phyloP scores from a whole-genome alignment of 441 rosid genomes.

The Pelargonium citronellum region DNA sequence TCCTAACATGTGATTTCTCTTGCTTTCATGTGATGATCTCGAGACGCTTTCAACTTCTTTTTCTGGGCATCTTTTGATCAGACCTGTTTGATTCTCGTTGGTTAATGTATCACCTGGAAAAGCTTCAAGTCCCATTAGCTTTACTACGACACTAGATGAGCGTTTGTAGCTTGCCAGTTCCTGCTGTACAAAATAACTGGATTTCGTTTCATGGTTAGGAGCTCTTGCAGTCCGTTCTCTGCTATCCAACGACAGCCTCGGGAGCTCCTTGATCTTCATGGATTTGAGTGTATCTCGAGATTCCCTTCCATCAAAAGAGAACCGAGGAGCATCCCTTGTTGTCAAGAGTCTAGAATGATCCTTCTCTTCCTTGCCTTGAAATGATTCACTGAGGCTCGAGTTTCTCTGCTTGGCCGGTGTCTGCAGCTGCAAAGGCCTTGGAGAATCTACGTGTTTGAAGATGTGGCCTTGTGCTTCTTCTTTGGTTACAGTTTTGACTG shows the following conservation, averaged over 20 bases:
- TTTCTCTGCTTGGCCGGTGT: constrained; percentile 37
- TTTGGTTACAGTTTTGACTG: constrained; percentile 35
- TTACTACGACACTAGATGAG: constrained; percentile 69
- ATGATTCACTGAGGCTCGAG: constrained; percentile 40
- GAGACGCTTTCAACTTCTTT: constrained; percentile 25
- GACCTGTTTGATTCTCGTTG: constrained; percentile 23
- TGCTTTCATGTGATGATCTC: constrained; percentile 29
- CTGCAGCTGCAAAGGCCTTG: constrained; percentile 53
- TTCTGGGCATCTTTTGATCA: constrained; percentile 17
- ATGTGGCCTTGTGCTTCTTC: constrained; percentile 29
- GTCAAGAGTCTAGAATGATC: constrained; percentile 29
- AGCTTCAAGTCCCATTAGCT: constrained; percentile 83
- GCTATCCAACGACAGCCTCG: constrained; percentile 88
- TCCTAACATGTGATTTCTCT: constrained; percentile 34
- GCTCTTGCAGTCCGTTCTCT: constrained; percentile 46
- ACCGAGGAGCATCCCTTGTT: constrained; percentile 57
- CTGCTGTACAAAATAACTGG: constrained; percentile 38
- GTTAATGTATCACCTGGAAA: constrained; percentile 37
- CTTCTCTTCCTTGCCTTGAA: constrained; percentile 32
- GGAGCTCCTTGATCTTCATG: constrained; percentile 66
- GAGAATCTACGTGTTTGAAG: constrained; percentile 59
- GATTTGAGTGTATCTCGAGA: constrained; percentile 45
- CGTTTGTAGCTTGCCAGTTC: constrained; percentile 47
- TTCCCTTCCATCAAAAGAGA: constrained; percentile 82
- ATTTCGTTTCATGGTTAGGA: constrained; percentile 35